Conservation (phyloP, 139 green algal species). For the Chlamydomonas schloesseri region DNA sequence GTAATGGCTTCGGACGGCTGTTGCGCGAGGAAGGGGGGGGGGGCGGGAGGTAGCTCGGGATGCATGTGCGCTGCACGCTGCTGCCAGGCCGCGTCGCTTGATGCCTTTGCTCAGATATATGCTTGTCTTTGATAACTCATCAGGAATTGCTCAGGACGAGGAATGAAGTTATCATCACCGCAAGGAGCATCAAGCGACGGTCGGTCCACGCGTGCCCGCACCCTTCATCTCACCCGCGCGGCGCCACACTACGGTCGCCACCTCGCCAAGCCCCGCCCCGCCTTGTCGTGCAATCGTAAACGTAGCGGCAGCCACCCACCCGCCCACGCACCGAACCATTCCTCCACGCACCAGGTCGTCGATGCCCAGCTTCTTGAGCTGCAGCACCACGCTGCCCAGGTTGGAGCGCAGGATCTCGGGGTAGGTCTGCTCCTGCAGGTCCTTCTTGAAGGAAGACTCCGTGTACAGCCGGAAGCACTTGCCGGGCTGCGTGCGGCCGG, state of each 20-base stretch:
- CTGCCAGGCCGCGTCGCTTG: too few species aligned
- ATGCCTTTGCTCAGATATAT: not conserved
- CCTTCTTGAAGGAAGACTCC: slow-evolving; percentile 93
- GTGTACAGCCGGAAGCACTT: slow-evolving; percentile 99
- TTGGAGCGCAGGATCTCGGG: slow-evolving; percentile 99
- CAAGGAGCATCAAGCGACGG: not conserved
- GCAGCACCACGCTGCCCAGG: slow-evolving; percentile 95
- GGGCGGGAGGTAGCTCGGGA: too few species aligned
- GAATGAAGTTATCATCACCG: slow-evolving; percentile 25
- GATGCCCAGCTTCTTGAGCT: slow-evolving; percentile 99
- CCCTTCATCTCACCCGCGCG: too few species aligned
- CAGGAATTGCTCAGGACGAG: slow-evolving; percentile 13
- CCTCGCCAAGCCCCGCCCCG: too few species aligned
- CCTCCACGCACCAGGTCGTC: slow-evolving; percentile 95
- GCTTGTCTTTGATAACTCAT: slow-evolving; percentile 4
- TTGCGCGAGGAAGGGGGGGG: too few species aligned
- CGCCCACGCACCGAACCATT: too few species aligned
- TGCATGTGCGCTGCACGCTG: too few species aligned
- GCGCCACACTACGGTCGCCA: too few species aligned
- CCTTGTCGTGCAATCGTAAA: too few species aligned
- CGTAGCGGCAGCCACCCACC: too few species aligned
- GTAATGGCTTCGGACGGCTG: too few species aligned
- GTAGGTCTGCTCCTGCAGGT: slow-evolving; percentile 99
- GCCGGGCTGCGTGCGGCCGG: slow-evolving; percentile 95
- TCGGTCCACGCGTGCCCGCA: too few species aligned